A percentile compares a stretch with the other conserved stretches of the same genome.
These are phyloP conservation scores for Oleoguttula mirabilis DNA, from an alignment of 495 filamentous ascomycete genomes.

Conservation along the genomic window DNA sequence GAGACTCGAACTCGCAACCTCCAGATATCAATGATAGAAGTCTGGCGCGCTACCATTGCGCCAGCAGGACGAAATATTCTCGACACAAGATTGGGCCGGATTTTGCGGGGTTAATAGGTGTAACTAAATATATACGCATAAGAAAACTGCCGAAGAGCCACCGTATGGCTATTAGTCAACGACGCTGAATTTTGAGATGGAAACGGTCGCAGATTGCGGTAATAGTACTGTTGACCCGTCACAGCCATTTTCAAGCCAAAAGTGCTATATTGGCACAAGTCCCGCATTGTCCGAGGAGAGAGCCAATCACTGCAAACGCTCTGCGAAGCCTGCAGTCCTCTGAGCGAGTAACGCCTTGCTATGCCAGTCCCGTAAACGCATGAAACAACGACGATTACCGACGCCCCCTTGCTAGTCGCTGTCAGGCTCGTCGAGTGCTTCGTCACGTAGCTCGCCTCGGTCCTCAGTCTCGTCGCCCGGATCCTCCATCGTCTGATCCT, in stretches of 20 bases:
- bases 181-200: too few relatives aligned
- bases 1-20: constrained; percentile 22
- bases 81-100: background rate
- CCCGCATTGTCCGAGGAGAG: too few relatives aligned
- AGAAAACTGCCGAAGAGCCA: background rate
- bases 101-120: constrained; percentile 10
- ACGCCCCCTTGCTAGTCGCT: constrained; percentile 1
- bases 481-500: constrained; percentile 42
- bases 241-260: too few relatives aligned
- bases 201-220: too few relatives aligned
- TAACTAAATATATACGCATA: background rate
- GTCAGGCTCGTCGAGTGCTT: constrained; percentile 10
- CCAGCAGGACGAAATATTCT: constrained; percentile 10
- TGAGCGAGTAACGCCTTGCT: constrained; percentile 9
- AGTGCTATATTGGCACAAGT: too few relatives aligned
- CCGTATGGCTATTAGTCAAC: too few relatives aligned
- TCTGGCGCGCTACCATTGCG: constrained; percentile 25
- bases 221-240: too few relatives aligned
- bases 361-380: too few relatives aligned
- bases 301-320: too few relatives aligned
- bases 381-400: too few relatives aligned
- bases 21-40: constrained; percentile 21
- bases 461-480: constrained; percentile 34
- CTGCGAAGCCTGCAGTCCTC: too few relatives aligned
- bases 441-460: constrained; percentile 2